Evolutionary conservation across 1,139 yeast species (phyloP), one percentile per base, ranked within the genome.

Genomic region (Torulaspora globosa): DNA sequence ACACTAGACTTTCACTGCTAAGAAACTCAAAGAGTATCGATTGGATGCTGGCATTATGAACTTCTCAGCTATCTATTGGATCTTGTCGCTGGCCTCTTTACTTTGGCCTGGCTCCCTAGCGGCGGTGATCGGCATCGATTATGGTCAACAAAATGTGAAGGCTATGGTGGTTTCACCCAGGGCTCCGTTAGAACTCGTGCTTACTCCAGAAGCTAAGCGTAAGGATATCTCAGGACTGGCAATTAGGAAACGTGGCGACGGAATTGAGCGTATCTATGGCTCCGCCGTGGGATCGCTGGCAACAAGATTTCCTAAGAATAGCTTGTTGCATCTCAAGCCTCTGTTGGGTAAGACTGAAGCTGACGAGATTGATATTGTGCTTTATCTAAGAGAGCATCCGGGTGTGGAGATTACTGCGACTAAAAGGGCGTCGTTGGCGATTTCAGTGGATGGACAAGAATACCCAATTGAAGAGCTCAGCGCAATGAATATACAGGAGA

Each of bases 81-180:
- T 44, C 12, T 16, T 37, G 14, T 32, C 40, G 35, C 21, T 41
- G 15, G 36, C 27, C 9, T 18, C 41, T 14, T 30, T 44, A 27
- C 31, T 47, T 7, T 15, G 44, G 21, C 21, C 43, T 3, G 21
- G 48, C 1, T 59, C 63, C 1, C 53, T 63, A 2, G 77, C 78
- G 7, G 95, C 96, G 2, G 77, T 92, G 14, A 70, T 92, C 41
- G 97, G 97, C 23, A 73, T 92, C 38, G 99, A 92, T 65, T 83
- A 78, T 62, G 98, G 99, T 44, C 84, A 86, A 49, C 95, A 89
- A 61, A 85, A 75, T 71, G 80, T 92, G 30, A 92, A 94, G 65
- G 88, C 96, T 1, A 87, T 84, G 41, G 72, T 92, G 44, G 84
- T 94, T 39, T 96, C 97, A 0, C 97, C 97, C 0, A 88, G 90